Evolutionary conservation across 257 asterid species (phyloP).

Genomic region (Solanum arcanum): DNA sequence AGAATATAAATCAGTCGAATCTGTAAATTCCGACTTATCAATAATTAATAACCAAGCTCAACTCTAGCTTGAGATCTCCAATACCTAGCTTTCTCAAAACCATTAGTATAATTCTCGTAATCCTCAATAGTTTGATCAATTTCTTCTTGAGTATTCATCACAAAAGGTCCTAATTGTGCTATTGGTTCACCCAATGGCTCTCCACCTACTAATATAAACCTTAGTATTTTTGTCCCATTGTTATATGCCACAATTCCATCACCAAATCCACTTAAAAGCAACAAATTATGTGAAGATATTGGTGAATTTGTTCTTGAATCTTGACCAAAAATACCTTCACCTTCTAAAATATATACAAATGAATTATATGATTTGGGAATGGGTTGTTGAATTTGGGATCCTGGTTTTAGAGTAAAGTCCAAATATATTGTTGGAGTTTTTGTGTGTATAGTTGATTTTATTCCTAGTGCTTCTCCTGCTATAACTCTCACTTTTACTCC

Average conservation of each 20-base stretch:
- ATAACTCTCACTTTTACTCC: conserved; percentile 62
- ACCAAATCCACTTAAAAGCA: conserved; percentile 52
- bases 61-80: conserved; percentile 57
- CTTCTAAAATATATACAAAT: conserved; percentile 68
- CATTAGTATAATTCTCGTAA: conserved; percentile 55
- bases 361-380: conserved; percentile 67
- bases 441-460: conserved; percentile 52
- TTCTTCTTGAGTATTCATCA: conserved; percentile 71
- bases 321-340: conserved; percentile 53
- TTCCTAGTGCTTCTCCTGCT: conserved; percentile 74
- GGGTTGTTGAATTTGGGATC: conserved; percentile 46
- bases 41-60: conserved; percentile 18
- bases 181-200: conserved; percentile 80
- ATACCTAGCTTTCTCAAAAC: conserved; percentile 73
- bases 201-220: conserved; percentile 70
- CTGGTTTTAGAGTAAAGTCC: conserved; percentile 69
- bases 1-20: neutral
- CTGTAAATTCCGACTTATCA: neutral
- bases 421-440: conserved; percentile 79
- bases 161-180: conserved; percentile 81
- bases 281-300: conserved; percentile 43
- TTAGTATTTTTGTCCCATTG: conserved; percentile 30
- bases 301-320: conserved; percentile 26
- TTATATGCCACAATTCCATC: conserved; percentile 69
- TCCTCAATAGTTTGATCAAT: conserved; percentile 69